Base-by-base conservation (phyloP, 2,329 filamentous ascomycete genomes). In the Sporothrix euskadiensis region DNA sequence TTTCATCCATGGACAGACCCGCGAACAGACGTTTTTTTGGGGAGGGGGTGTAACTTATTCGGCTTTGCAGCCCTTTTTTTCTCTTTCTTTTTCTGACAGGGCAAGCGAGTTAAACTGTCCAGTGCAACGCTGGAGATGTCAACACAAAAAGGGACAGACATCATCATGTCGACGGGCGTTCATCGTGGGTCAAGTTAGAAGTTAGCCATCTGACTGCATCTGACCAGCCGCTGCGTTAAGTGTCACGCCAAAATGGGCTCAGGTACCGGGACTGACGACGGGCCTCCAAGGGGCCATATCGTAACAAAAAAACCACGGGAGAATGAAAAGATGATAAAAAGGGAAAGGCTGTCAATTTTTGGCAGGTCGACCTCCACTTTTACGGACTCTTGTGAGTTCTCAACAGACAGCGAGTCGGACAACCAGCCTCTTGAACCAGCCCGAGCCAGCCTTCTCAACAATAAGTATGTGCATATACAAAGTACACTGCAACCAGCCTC, bases 1-100 rank as follows among this genome's bases (percentile, higher is more conserved):
- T 82, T 83, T 83, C 80, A 82, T 79, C 80, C 79, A 82, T 81
- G 80, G 79, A 80, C 73, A 74, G 39, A 44, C 61, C 61, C 72
- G 75, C 57, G 73, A 71, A 72, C 59, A 69, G 65, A 69, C 70
- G 16, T 54, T 73, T 69, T 69, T 66, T 49, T 72, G 73, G 73
- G 77, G 73, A 74, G 72, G 56, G 72, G 59, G 61, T 66, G 65
- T 52, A 12, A 10, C 44, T 52, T 68, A 49, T 61, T 65, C 14
- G 16, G 47, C 16, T 49, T 35, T 9, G 16, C 30, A 19, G 30
- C 30, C 16, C 52, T 57, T 26, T 26, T 30, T 39, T 35, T n/a
- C n/a, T n/a, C n/a, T n/a, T n/a, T n/a, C 26, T 59, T 59, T 22
- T 35, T 39, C 16, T n/a, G 57, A 35, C 9, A 44, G 63, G 52